Evolutionary conservation across 1,139 yeast genomes (phyloP).

Genomic region (Candida sanyaensis): DNA sequence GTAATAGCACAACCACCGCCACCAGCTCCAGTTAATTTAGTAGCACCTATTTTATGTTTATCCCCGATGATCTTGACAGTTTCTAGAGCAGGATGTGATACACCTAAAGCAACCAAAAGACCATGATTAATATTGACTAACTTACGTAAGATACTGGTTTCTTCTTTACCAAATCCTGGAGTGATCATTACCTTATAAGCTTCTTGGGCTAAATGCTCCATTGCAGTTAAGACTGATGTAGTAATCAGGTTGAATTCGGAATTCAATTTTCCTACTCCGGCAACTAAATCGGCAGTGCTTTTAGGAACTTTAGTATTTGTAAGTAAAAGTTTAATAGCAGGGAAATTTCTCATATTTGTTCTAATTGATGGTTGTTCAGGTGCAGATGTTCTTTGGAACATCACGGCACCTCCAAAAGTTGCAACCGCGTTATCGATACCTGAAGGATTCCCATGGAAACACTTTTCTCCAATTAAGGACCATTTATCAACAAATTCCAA

Average conservation of each 20-base stretch:
- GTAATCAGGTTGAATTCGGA: slow-evolving; percentile 56
- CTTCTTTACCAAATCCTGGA: slow-evolving; percentile 49
- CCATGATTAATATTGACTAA: slow-evolving; percentile 89
- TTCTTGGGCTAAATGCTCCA: slow-evolving; percentile 66
- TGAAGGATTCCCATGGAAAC: slow-evolving; percentile 95
- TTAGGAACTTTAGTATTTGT: slow-evolving; percentile 88
- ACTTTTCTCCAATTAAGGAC: slow-evolving; percentile 93
- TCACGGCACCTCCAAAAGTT: slow-evolving; percentile 92
- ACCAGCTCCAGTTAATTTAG: slow-evolving; percentile 97
- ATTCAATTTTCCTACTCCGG: slow-evolving; percentile 64
- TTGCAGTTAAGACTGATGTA: slow-evolving; percentile 64
- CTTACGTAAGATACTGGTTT: slow-evolving; percentile 53
- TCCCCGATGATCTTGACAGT: slow-evolving; percentile 66
- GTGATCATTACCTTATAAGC: slow-evolving; percentile 64
- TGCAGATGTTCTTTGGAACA: slow-evolving; percentile 68
- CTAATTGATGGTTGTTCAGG: slow-evolving; percentile 59
- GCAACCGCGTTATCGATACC: slow-evolving; percentile 98
- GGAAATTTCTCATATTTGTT: slow-evolving; percentile 70
- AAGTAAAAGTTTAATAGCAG: slow-evolving; percentile 70
- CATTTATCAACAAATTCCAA: slow-evolving; percentile 73
- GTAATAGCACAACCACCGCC: slow-evolving; percentile 99
- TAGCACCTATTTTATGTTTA: slow-evolving; percentile 68
- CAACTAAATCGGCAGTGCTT: slow-evolving; percentile 82
- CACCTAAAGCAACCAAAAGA: slow-evolving; percentile 80
- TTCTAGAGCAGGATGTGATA: slow-evolving; percentile 88